These are phyloP conservation scores for Aspergillus sp. DNA, from an alignment of 2,329 filamentous ascomycete species.

Conservation along the genomic window DNA sequence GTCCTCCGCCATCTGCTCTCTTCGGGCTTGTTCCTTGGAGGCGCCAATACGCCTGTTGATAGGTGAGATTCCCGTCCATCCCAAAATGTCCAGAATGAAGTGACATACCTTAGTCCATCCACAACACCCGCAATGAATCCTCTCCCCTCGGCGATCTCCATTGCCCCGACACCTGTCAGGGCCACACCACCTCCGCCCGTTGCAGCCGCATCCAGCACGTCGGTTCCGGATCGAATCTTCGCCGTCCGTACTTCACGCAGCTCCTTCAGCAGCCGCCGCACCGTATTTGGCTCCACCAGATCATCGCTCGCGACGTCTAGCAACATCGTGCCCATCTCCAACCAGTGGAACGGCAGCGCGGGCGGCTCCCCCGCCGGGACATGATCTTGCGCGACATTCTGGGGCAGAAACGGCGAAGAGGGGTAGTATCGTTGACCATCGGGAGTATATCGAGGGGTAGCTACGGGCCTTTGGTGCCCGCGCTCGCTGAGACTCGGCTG, in stretches of 20 bases:
- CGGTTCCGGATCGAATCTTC: slow-evolving; percentile 77
- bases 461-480: slow-evolving; percentile 20
- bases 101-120: slow-evolving; percentile 67
- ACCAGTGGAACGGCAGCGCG: slow-evolving; percentile 86
- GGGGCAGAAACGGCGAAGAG: slow-evolving; percentile 75
- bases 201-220: slow-evolving; percentile 60
- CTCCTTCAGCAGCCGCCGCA: slow-evolving; percentile 74
- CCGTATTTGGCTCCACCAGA: slow-evolving; percentile 69
- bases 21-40: slow-evolving; percentile 72
- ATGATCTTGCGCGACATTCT: slow-evolving; percentile 68
- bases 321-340: slow-evolving; percentile 84
- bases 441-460: slow-evolving; percentile 35
- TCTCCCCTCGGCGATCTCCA: slow-evolving; percentile 87
- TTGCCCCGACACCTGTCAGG: slow-evolving; percentile 79
- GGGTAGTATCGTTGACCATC: slow-evolving; percentile 41
- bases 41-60: slow-evolving; percentile 69
- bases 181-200: slow-evolving; percentile 64
- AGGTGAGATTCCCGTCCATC: not conserved
- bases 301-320: slow-evolving; percentile 84
- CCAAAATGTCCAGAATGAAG: too few species aligned
- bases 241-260: slow-evolving; percentile 84
- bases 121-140: slow-evolving; percentile 83
- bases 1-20: slow-evolving; percentile 74
- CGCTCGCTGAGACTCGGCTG: slow-evolving; percentile 30
- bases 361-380: slow-evolving; percentile 41